These are phyloP conservation scores for Arabidopsis hybrid DNA, from an alignment of 441 rosid genomes.

Conservation along the genomic window DNA sequence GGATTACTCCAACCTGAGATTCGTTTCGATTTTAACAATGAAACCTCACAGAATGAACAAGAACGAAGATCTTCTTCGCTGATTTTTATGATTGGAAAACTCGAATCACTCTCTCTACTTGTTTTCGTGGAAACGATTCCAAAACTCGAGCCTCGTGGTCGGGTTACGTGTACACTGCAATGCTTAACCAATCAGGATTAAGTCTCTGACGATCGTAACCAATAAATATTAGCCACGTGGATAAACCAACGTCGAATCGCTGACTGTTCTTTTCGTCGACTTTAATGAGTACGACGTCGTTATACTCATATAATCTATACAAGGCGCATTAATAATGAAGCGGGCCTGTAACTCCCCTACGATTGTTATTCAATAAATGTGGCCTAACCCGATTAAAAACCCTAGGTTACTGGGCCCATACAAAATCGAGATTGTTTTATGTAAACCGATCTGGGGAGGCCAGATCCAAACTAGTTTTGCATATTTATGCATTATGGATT, in stretches of 20 bases:
- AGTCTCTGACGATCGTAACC: constrained; percentile 9
- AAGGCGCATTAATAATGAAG: constrained; percentile 8
- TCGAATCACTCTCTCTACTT: constrained; percentile 14
- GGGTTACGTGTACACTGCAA: constrained; percentile 35
- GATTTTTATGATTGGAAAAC: no score
- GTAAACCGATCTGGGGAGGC: no score
- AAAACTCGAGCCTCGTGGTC: constrained; percentile 19
- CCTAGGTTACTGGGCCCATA: neutral
- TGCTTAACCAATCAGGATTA: constrained; percentile 42
- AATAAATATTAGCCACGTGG: constrained; percentile 28
- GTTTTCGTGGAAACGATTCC: constrained; percentile 24
- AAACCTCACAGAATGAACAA: no score
- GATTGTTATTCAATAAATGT: no score
- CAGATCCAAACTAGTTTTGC: no score
- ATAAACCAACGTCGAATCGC: neutral
- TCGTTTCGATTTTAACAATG: neutral
- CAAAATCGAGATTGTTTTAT: neutral
- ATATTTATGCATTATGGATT: no score
- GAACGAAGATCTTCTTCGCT: constrained; percentile 12
- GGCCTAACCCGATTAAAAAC: neutral
- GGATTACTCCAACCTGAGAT: constrained; percentile 16
- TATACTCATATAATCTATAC: no score
- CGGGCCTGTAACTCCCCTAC: neutral
- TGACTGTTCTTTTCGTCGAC: constrained; percentile 37
- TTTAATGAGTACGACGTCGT: neutral